phyloP scores from a whole-genome alignment of 192 early-diverging fungal species.

The Coemansia sp. region DNA sequence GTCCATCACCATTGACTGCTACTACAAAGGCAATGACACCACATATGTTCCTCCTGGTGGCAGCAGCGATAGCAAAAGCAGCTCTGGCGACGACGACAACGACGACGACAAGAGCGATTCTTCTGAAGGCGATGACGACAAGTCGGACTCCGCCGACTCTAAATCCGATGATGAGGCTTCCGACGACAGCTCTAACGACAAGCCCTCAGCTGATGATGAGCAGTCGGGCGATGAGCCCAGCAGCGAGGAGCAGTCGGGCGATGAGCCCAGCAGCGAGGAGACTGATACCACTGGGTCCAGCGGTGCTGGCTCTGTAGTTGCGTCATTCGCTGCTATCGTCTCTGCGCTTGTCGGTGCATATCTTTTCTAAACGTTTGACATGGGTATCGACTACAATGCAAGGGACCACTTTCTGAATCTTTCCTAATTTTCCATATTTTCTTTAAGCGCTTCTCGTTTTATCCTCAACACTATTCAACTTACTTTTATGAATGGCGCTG shows the following conservation, averaged over 20 bases:
- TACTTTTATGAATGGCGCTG: too few relatives aligned
- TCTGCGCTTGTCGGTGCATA: conserved; percentile 36
- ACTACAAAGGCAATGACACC: conserved; percentile 54
- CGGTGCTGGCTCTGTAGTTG: conserved; percentile 20
- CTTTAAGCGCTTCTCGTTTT: not conserved
- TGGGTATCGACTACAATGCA: not conserved
- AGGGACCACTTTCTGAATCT: not conserved
- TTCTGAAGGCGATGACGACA: conserved; percentile 7
- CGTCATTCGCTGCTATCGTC: conserved; percentile 25
- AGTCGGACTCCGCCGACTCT: conserved; percentile 4
- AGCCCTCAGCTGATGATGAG: conserved; percentile 13
- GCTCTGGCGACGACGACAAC: conserved; percentile 9
- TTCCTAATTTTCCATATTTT: not conserved
- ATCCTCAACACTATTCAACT: not conserved
- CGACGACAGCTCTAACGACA: conserved; percentile 7
- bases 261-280: conserved; percentile 9
- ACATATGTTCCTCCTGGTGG: conserved; percentile 47
- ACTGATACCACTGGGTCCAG: conserved; percentile 4
- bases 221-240: not conserved
- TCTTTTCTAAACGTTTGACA: conserved; percentile 21
- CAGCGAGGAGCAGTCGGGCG: not conserved
- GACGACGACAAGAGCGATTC: conserved; percentile 11
- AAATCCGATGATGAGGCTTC: not conserved
- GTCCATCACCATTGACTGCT: conserved; percentile 57
- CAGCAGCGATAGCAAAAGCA: conserved; percentile 11